These are phyloP conservation scores for Chlamydomonas applanata DNA, from an alignment of 139 green algal genomes.

Conservation along the genomic window DNA sequence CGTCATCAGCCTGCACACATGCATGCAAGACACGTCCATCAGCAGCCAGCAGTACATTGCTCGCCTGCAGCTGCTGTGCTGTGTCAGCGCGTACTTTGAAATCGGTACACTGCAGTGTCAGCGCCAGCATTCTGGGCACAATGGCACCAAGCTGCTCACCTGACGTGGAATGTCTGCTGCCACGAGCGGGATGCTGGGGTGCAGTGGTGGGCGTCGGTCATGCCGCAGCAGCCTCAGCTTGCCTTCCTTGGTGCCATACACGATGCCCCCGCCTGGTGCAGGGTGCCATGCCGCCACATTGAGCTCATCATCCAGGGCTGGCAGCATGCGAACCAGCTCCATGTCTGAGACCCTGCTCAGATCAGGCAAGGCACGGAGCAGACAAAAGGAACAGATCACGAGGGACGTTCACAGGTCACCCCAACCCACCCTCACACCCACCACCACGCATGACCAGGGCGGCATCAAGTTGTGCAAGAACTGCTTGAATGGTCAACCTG, in stretches of 20 bases:
- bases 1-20: neutral
- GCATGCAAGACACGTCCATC: neutral
- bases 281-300: constrained; percentile 89
- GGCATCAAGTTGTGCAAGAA: neutral
- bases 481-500: no score
- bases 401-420: neutral
- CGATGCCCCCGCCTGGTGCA: constrained; percentile 73
- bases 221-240: constrained; percentile 57
- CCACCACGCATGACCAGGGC: neutral
- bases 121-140: neutral
- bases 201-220: constrained; percentile 23
- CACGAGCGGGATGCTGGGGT: neutral
- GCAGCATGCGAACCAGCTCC: constrained; percentile 72
- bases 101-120: neutral
- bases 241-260: constrained; percentile 93
- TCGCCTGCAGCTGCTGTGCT: neutral
- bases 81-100: neutral
- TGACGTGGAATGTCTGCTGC: neutral
- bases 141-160: neutral
- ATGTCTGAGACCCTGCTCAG: constrained; percentile 62
- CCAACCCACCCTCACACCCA: neutral
- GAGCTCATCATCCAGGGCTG: constrained; percentile 84
- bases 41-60: neutral
- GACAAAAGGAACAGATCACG: neutral
- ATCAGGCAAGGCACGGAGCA: no score